Base-by-base conservation (phyloP, 768 basidiomycete genomes). In the Mycena vitilis region DNA sequence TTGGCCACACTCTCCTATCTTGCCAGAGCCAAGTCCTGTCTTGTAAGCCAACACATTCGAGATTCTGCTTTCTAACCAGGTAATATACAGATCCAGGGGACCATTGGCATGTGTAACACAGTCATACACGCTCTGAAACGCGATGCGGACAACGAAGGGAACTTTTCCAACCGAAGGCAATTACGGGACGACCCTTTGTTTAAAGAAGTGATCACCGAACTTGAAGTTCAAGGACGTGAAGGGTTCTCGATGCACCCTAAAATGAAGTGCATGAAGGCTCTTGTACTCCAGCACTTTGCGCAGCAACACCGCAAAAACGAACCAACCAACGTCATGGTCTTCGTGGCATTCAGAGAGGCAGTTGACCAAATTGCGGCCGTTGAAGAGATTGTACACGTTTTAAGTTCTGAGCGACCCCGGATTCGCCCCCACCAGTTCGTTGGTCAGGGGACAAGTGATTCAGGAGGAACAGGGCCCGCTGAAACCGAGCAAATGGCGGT, bases 401-500 rank as follows among this genome's bases (percentile, higher is more conserved):
- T 99, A 61, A 92, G 94, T 73, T 80, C 84, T 48, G 91, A 96
- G 63, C 80, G 84, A 11, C 95, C 95, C 0, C 78, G 97, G 49
- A 86, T 99, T 69, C 88, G 91, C 36, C 93, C 94, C 13, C 89
- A 88, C 30, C 89, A 87, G 57, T 99, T 99, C 78, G 91, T 99
- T 67, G 98, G 98, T 0, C 96, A 98, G 78, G 92, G 93, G 4
- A 86, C 86, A 3, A 92, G 95, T 76, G 95, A 92, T 74, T 87
- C 88, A 68, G 95, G 96, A 1, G 91, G 88, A 72, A 96, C 90
- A 77, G 98, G 98, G 0, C 86, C 96, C 65, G 88, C 88, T 6
- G 98, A 99, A 82, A 95, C 91, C 74, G 93, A 96, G 73, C 98
- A 99, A 78, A 83, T 96, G 40, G 91, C 92, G 78, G 97, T 96